phyloP scores from a whole-genome alignment of 805 yeast genomes.

The Vanderwaltozyma verrucispora region DNA sequence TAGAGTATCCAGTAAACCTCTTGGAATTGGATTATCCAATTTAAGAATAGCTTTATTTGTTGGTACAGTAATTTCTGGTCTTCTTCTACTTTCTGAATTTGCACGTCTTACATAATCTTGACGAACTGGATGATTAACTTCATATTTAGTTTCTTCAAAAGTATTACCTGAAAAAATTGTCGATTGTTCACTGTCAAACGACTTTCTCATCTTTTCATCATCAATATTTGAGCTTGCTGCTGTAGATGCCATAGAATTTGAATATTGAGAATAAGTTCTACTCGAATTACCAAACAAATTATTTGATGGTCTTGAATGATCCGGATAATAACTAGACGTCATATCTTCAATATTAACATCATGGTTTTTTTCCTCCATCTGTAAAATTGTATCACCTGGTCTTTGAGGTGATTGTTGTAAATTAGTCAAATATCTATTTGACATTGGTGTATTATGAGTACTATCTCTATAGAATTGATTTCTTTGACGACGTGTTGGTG shows the following conservation, averaged over 20 bases:
- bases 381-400: conserved; percentile 39
- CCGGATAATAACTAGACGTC: conserved; percentile 14
- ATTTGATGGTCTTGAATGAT: conserved; percentile 6
- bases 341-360: conserved; percentile 28
- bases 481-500: conserved; percentile 32
- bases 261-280: conserved; percentile 4
- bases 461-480: conserved; percentile 24
- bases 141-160: conserved; percentile 29
- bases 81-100: conserved; percentile 58
- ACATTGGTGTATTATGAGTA: conserved; percentile 28
- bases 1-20: conserved; percentile 71
- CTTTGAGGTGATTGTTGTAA: conserved; percentile 64
- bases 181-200: conserved; percentile 33
- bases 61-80: conserved; percentile 30
- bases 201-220: conserved; percentile 39
- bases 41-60: conserved; percentile 53
- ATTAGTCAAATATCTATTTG: conserved; percentile 55
- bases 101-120: conserved; percentile 38
- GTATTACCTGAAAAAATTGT: conserved; percentile 26
- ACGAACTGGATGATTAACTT: conserved; percentile 28
- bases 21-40: conserved; percentile 89
- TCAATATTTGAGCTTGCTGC: conserved; percentile 16
- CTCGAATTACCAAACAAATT: conserved; percentile 4
- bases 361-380: conserved; percentile 31
- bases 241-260: conserved; percentile 18